Conservation (phyloP, 2,329 filamentous ascomycete species). For the Fusarium haematococcum region DNA sequence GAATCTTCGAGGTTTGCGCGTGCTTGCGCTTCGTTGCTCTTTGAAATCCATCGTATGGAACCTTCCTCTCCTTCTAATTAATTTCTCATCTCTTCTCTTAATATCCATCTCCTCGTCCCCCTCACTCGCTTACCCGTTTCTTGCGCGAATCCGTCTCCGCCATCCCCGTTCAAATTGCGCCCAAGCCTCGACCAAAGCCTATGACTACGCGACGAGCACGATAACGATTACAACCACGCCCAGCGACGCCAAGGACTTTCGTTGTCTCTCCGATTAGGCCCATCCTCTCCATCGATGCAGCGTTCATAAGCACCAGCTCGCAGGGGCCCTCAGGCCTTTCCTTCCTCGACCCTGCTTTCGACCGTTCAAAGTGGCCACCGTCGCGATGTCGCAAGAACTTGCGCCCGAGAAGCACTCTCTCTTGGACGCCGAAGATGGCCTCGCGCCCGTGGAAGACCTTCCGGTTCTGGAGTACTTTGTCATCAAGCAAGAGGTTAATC, state of each 20-base stretch:
- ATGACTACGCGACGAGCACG: conserved; percentile 23
- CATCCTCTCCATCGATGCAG: conserved; percentile 38
- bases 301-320: conserved; percentile 34
- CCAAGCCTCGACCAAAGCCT: conserved; percentile 13
- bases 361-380: conserved; percentile 30
- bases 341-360: conserved; percentile 36
- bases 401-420: conserved; percentile 44
- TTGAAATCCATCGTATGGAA: conserved; percentile 5
- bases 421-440: conserved; percentile 47
- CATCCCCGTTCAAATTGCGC: conserved; percentile 31
- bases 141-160: conserved; percentile 14
- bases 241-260: conserved; percentile 1
- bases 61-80: neutral
- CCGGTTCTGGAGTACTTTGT: conserved; percentile 63
- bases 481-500: conserved; percentile 85
- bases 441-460: conserved; percentile 50
- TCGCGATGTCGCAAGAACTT: conserved; percentile 34
- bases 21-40: conserved; percentile 24
- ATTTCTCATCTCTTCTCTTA: neutral
- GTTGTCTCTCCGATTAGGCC: neutral
- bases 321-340: conserved; percentile 42
- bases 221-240: conserved; percentile 7
- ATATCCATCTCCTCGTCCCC: neutral
- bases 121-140: neutral
- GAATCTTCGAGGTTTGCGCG: conserved; percentile 22